Evolutionary conservation across 768 basidiomycete species (phyloP).

Genomic region (Cubamyces lactineus): DNA sequence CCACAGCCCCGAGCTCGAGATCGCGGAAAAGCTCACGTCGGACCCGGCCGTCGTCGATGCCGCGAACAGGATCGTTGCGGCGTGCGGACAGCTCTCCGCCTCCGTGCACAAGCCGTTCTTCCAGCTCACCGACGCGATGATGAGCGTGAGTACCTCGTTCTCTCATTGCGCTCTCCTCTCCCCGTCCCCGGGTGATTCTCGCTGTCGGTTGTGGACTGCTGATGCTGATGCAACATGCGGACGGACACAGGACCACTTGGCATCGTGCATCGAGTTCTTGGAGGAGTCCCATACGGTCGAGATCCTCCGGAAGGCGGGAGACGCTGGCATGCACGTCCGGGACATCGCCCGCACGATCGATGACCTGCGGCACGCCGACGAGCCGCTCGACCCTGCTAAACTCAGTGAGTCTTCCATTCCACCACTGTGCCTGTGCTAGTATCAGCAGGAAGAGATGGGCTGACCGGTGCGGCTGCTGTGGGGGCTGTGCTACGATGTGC

Average conservation of each 20-base stretch:
- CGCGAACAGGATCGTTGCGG: constrained; percentile 28
- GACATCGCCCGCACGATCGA: constrained; percentile 6
- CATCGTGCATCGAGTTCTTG: constrained; percentile 9
- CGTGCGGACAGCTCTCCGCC: constrained; percentile 28
- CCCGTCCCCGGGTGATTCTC: constrained; percentile 51
- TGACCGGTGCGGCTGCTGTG: too few relatives aligned
- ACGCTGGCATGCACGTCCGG: constrained; percentile 5
- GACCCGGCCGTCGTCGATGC: constrained; percentile 27
- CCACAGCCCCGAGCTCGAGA: not conserved
- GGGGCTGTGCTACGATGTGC: too few relatives aligned
- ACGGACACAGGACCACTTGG: constrained; percentile 4
- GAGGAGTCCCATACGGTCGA: constrained; percentile 13
- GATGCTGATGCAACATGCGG: not conserved
- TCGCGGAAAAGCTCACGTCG: constrained; percentile 24
- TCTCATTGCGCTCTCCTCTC: too few relatives aligned
- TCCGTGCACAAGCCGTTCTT: constrained; percentile 42
- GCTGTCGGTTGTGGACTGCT: not conserved
- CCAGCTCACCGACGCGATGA: constrained; percentile 58
- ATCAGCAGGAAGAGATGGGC: too few relatives aligned
- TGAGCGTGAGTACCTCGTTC: constrained; percentile 31
- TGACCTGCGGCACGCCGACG: constrained; percentile 1
- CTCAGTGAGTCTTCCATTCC: constrained; percentile 44
- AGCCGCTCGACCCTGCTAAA: constrained; percentile 40
- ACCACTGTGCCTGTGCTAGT: too few relatives aligned
- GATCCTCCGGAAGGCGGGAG: constrained; percentile 11